These are phyloP conservation scores for Ophiosphaerella narmari DNA, from an alignment of 2,329 filamentous ascomycete species.

Conservation along the genomic window DNA sequence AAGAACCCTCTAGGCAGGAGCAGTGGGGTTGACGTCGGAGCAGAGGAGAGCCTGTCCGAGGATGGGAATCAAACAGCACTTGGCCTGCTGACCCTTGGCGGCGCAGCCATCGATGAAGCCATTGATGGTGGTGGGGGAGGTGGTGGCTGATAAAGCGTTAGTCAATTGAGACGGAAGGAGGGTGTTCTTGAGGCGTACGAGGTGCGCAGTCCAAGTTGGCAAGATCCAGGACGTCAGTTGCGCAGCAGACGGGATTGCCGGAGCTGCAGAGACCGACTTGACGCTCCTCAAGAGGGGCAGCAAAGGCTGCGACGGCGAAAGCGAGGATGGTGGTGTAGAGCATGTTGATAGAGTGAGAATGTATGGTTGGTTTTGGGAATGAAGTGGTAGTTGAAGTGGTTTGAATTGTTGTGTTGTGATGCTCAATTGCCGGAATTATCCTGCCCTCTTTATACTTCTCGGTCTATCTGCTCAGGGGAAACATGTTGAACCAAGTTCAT, in stretches of 20 bases:
- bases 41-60: conserved; percentile 48
- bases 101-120: conserved; percentile 56
- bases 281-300: conserved; percentile 39
- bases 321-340: conserved; percentile 41
- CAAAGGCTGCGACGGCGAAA: conserved; percentile 37
- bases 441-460: conserved; percentile 39
- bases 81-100: conserved; percentile 58
- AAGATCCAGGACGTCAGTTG: conserved; percentile 64
- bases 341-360: conserved; percentile 31
- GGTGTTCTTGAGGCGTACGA: conserved; percentile 49
- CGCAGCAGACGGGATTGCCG: conserved; percentile 60
- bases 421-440: conserved; percentile 19
- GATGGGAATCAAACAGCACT: conserved; percentile 63
- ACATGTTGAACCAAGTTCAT: conserved; percentile 1
- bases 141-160: conserved; percentile 36
- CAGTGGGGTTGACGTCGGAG: conserved; percentile 38
- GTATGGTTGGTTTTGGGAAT: conserved; percentile 8
- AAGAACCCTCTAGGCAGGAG: conserved; percentile 2
- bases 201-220: conserved; percentile 61
- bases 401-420: conserved; percentile 29
- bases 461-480: conserved; percentile 5
- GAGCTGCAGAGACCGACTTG: conserved; percentile 43
- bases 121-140: conserved; percentile 45
- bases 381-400: conserved; percentile 12
- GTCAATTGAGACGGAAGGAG: neutral